These are phyloP conservation scores for Nepenthes gracilis DNA, from an alignment of 148 eudicot species.

Conservation along the genomic window DNA sequence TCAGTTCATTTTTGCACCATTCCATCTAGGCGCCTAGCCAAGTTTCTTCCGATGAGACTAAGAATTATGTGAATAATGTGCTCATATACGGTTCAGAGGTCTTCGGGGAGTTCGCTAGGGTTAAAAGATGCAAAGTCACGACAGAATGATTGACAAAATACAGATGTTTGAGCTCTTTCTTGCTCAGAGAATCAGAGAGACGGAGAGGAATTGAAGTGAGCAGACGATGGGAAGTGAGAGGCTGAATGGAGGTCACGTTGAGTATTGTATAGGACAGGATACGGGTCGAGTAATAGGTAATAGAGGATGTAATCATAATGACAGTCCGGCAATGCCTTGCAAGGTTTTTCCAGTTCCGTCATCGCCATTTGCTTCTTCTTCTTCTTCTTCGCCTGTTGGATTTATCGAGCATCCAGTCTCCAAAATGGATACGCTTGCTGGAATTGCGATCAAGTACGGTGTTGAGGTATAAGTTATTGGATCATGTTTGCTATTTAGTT, in stretches of 20 bases:
- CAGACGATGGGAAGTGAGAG: conserved; percentile 1
- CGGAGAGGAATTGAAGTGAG: too few relatives aligned
- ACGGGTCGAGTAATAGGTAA: not conserved
- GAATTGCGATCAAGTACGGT: conserved; percentile 79
- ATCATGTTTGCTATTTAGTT: not conserved
- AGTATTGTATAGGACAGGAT: not conserved
- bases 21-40: too few relatives aligned
- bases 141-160: too few relatives aligned
- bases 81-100: too few relatives aligned
- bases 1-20: too few relatives aligned
- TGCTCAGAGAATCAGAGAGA: too few relatives aligned
- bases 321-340: conserved; percentile 9
- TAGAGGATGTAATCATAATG: not conserved
- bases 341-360: conserved; percentile 14
- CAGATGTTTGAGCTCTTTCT: too few relatives aligned
- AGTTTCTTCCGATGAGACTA: too few relatives aligned
- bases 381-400: conserved; percentile 19
- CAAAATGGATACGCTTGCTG: conserved; percentile 73
- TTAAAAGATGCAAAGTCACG: too few relatives aligned
- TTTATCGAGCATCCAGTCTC: conserved; percentile 55
- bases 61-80: too few relatives aligned
- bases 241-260: conserved; percentile 1
- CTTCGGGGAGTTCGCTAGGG: too few relatives aligned
- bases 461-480: conserved; percentile 52
- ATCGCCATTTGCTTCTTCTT: conserved; percentile 7